Evolutionary conservation across 106 monocot genomes (phyloP).

Genomic region (Alisma plantagoaquatica): DNA sequence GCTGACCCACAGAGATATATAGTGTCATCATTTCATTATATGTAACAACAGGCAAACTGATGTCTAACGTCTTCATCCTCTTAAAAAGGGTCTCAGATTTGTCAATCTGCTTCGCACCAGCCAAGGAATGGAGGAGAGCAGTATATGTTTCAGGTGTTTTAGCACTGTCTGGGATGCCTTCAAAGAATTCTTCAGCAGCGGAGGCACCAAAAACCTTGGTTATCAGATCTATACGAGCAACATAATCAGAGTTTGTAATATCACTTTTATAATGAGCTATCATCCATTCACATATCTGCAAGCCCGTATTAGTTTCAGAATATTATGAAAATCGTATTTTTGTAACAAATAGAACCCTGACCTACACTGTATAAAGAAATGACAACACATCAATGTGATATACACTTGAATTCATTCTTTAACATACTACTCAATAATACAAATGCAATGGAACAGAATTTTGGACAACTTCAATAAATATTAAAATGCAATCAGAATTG

Average conservation of each 20-base stretch:
- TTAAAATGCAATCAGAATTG: too few species aligned
- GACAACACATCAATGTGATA: too few species aligned
- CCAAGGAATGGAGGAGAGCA: constrained; percentile 83
- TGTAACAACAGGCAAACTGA: constrained; percentile 23
- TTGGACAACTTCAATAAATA: too few species aligned
- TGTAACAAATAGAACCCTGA: too few species aligned
- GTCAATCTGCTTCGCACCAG: constrained; percentile 47
- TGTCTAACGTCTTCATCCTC: constrained; percentile 43
- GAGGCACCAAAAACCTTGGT: constrained; percentile 75
- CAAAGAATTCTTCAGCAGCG: constrained; percentile 92
- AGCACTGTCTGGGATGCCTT: constrained; percentile 47
- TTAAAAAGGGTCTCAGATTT: constrained; percentile 69
- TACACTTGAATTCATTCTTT: too few species aligned
- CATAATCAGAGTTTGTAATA: constrained; percentile 61
- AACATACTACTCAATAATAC: too few species aligned
- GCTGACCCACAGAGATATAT: constrained; percentile 71
- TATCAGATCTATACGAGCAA: constrained; percentile 68
- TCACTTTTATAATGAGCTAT: constrained; percentile 53
- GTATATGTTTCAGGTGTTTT: constrained; percentile 65
- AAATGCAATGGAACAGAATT: too few species aligned
- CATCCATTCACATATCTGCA: constrained; percentile 97
- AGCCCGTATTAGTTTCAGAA: constrained; percentile 17
- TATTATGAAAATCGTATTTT: background rate
- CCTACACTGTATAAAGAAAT: too few species aligned
- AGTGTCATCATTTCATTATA: constrained; percentile 99